Base-by-base conservation (phyloP, 2,329 filamentous ascomycete species). In the Drechslera avenae region DNA sequence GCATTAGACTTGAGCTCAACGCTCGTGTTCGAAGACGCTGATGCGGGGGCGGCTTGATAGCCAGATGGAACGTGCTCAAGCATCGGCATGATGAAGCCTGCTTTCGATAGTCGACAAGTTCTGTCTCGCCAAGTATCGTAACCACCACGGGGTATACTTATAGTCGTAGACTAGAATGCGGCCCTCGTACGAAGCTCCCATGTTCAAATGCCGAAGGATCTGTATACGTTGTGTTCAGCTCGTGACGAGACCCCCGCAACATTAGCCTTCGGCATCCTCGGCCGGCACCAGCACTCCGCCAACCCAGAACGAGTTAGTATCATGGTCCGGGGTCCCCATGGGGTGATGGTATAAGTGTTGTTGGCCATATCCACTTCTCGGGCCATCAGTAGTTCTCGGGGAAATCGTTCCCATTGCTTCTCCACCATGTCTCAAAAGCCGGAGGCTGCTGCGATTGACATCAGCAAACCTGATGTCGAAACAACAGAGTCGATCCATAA, bases 1-100 rank as follows among this genome's bases (percentile, higher is more conserved):
- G 67, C 63, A 30, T 75, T 72, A 5, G 77, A 80, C 35, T 71
- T 69, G 28, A 85, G 73, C 35, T 74, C 63, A 5, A 83, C 58
- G 0, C 64, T 5, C 64, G 56, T 39, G 57, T 53, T 31, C 9
- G 37, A 45, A 41, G 36, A 62, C 54, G 41, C 64, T 56, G 52
- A 54, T 50, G 46, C 54, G 56, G 52, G 47, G 46, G 10, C 52
- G 55, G 44, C 71, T 67, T 56, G 65, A 55, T 43, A 76, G 44
- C 69, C 54, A 48, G 68, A 62, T 4, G 74, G 73, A 33, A 77
- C 73, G 42, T 71, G 71, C 63, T 83, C 80, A 56, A 76, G 72
- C 59, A 82, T 80, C 57, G 77, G 78, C 79, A 82, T 79, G 43
- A 53, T 67, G 66, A 33, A 39, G 39, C 30, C 26, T 40, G 14